Base-by-base conservation (phyloP, 106 monocot species). In the Platanthera zijinensis region DNA sequence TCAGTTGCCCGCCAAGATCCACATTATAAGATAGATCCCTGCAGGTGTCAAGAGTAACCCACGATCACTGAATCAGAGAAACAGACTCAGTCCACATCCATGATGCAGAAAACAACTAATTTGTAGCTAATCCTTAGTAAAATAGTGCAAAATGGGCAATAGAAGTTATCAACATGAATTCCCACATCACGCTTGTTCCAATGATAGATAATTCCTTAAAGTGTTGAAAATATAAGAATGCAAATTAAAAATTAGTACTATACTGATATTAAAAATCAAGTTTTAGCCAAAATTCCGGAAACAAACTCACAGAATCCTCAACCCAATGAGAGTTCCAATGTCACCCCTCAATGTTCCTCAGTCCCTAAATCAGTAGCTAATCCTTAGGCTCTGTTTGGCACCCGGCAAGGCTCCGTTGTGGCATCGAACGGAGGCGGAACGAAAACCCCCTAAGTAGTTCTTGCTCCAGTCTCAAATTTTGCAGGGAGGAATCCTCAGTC, bases 1-100 rank as follows among this genome's bases (percentile, higher is more conserved):
- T 54, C 8, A 89, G 61, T 39, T 68, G 4, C 12, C 89, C 86
- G 5, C 76, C 71, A 32, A 89, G 83, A 28, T 84, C 77, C 14
- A 13, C 73, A 79, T 85, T 89, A 53, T 78, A 89, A 0, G 89
- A 89, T 50, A 89, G 21, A 71, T 89, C 89, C 66, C 89, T 89
- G 79, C 76, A 81, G 4, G 48, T 21, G 0, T 25, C 15, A 74
- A 74, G 48, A 48, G 17, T 70, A 70, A 70, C 45, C 70, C 11
- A 6, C 12, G 48, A 70, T 70, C 5, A 70, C 45, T 5, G 14
- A 70, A 17, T 70, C 48, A 70, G 28, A 15, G 15, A 70, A 15
- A 48, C 32, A 67, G 10, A 30, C 25, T 70, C 48, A 70, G 46
- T 70, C n/a, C 70, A 28, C 32, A 52, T 4, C 4, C n/a, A 59